Conservation (phyloP, 306 rosid species). For the Macrotyloma uniflorum region DNA sequence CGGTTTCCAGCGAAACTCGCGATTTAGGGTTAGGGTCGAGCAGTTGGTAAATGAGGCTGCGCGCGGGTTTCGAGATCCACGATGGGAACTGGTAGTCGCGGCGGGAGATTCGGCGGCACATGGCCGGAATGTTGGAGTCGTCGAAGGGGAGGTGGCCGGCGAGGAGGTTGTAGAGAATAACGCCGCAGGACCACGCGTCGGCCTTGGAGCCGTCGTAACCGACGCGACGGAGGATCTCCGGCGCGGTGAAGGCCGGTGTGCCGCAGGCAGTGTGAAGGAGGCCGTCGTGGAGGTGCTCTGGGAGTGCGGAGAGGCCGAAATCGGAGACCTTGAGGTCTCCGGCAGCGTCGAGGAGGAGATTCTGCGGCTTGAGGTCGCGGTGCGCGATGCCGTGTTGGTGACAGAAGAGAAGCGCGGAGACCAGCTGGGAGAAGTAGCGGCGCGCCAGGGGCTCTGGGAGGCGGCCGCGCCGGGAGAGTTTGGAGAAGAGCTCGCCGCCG, state of each 20-base stretch:
- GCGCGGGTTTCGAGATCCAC: conserved; percentile 61
- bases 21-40: conserved; percentile 82
- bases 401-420: conserved; percentile 76
- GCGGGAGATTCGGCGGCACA: conserved; percentile 61
- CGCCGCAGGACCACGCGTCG: conserved; percentile 95
- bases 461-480: conserved; percentile 55
- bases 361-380: conserved; percentile 93
- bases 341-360: conserved; percentile 67
- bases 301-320: conserved; percentile 88
- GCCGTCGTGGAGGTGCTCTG: conserved; percentile 73
- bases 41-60: conserved; percentile 55
- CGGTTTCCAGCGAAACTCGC: conserved; percentile 51
- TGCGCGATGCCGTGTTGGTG: conserved; percentile 82
- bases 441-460: conserved; percentile 58
- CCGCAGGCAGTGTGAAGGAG: conserved; percentile 91
- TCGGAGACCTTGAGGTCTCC: conserved; percentile 83
- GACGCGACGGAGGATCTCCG: conserved; percentile 65
- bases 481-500: conserved; percentile 82
- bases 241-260: conserved; percentile 89
- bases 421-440: conserved; percentile 74
- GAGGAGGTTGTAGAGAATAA: conserved; percentile 71
- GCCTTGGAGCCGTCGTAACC: conserved; percentile 82
- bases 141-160: conserved; percentile 75
- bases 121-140: conserved; percentile 63
- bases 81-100: conserved; percentile 68